Conservation (phyloP, 2,329 filamentous ascomycete species). For the Colletotrichum theobromicola region DNA sequence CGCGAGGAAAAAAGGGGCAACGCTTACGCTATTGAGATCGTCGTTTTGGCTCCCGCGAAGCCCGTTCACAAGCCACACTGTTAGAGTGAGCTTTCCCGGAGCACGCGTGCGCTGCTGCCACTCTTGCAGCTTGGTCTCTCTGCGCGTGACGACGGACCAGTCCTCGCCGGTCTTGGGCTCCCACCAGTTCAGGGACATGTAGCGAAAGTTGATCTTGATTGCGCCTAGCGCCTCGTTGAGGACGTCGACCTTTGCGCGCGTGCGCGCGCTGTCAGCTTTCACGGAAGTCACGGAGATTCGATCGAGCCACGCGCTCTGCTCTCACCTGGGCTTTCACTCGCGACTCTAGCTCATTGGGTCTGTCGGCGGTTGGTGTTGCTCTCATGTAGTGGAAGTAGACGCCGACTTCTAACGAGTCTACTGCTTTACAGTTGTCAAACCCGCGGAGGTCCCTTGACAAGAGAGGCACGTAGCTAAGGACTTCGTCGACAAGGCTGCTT, state of each 20-base stretch:
- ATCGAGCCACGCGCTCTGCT: too few relatives aligned
- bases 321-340: slow-evolving; percentile 10
- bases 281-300: not conserved
- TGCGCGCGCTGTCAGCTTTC: not conserved
- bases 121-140: not conserved
- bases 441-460: not conserved
- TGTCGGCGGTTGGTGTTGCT: not conserved
- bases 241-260: not conserved
- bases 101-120: slow-evolving; percentile 7
- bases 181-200: slow-evolving; percentile 16
- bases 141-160: not conserved
- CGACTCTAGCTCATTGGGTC: slow-evolving; percentile 3
- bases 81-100: not conserved
- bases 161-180: slow-evolving; percentile 11
- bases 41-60: not conserved
- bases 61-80: slow-evolving; percentile 11
- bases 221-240: slow-evolving; percentile 9
- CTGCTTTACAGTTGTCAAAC: slow-evolving; percentile 2
- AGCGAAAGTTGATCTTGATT: slow-evolving; percentile 12
- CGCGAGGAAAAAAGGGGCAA: not conserved
- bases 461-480: not conserved
- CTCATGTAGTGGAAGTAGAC: slow-evolving; percentile 21
- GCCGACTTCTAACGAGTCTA: not conserved
- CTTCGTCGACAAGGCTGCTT: not conserved
- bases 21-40: slow-evolving; percentile 11